Evolutionary conservation across 169 alveolate species (phyloP).

Genomic region (Sarcocystis neurona): DNA sequence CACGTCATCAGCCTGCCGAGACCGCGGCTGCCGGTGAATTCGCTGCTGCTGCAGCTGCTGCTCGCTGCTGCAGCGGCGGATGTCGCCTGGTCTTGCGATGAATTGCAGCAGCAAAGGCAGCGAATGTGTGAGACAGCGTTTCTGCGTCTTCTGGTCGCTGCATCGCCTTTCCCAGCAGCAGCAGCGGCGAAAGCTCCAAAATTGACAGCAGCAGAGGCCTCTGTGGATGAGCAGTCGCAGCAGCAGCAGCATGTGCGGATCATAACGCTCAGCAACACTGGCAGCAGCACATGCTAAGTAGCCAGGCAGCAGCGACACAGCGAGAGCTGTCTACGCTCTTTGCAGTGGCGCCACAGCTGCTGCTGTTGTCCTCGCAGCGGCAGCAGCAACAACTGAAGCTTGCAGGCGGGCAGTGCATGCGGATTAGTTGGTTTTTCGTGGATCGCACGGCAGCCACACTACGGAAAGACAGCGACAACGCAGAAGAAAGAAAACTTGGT

Average conservation of each 20-base stretch:
- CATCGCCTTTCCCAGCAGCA: background rate
- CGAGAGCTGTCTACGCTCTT: constrained; percentile 9
- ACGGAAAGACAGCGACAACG: background rate
- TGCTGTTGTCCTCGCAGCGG: constrained; percentile 37
- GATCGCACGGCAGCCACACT: background rate
- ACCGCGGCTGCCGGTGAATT: no score
- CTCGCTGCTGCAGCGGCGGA: background rate
- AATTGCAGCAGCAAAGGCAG: background rate
- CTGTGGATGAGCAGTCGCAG: constrained; percentile 33
- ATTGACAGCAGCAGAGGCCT: background rate
- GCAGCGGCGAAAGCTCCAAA: background rate
- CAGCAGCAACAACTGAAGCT: constrained; percentile 42
- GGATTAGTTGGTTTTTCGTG: constrained; percentile 1
- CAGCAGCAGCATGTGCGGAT: constrained; percentile 31
- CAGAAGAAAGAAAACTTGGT: no score
- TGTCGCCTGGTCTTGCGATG: background rate
- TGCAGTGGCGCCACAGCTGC: constrained; percentile 29
- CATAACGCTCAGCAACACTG: constrained; percentile 27
- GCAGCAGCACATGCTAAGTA: constrained; percentile 18
- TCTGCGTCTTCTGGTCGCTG: background rate
- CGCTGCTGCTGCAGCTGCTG: background rate
- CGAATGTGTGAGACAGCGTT: background rate
- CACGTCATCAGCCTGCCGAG: no score
- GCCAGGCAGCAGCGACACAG: background rate
- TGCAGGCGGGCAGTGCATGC: constrained; percentile 12